These are phyloP conservation scores for Hemileccinum impolitum DNA, from an alignment of 768 basidiomycete genomes.

Conservation along the genomic window DNA sequence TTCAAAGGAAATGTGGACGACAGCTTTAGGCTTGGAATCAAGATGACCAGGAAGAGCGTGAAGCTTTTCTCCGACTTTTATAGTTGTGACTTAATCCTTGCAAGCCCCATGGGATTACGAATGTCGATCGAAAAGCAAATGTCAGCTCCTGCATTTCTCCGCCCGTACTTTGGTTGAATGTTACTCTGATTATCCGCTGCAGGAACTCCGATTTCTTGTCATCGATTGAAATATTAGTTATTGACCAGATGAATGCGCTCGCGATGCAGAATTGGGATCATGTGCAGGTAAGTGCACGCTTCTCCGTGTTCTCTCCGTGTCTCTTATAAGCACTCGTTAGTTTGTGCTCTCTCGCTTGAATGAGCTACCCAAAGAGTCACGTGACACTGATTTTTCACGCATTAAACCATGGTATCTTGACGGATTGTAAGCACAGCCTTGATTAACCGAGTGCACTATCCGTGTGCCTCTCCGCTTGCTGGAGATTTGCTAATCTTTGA, in stretches of 20 bases:
- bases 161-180: neutral
- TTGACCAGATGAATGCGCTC: conserved; percentile 90
- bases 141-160: conserved; percentile 42
- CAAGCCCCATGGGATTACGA: conserved; percentile 88
- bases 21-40: conserved; percentile 88
- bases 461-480: conserved; percentile 62
- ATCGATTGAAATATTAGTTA: conserved; percentile 86
- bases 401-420: conserved; percentile 99
- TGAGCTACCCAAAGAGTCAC: conserved; percentile 88
- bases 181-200: conserved; percentile 2
- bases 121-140: conserved; percentile 94
- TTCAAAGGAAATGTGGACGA: conserved; percentile 98
- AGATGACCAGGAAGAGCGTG: conserved; percentile 87
- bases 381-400: conserved; percentile 91
- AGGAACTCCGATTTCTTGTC: conserved; percentile 90
- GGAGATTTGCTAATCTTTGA: neutral
- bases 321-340: conserved; percentile 38
- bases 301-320: neutral
- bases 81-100: conserved; percentile 85
- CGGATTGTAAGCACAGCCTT: conserved; percentile 64
- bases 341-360: conserved; percentile 85
- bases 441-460: conserved; percentile 69
- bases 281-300: conserved; percentile 60
- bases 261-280: conserved; percentile 99
- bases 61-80: conserved; percentile 93